phyloP scores from a whole-genome alignment of 495 filamentous ascomycete genomes.

The Xylaria nigripes region DNA sequence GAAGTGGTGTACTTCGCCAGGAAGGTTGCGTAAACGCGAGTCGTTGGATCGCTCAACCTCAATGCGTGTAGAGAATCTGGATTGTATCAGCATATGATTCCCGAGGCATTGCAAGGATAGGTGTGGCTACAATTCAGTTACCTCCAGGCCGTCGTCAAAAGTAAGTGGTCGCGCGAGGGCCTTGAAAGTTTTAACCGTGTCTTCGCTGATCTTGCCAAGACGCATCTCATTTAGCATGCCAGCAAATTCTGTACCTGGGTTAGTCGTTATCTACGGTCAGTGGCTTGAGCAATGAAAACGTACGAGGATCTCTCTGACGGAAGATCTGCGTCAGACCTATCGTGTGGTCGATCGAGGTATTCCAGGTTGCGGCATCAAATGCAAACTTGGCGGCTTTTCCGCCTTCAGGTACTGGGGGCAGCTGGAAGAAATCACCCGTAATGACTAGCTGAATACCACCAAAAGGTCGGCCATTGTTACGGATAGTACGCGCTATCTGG shows the following conservation, averaged over 20 bases:
- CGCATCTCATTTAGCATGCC: slow-evolving; percentile 97
- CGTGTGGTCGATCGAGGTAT: slow-evolving; percentile 85
- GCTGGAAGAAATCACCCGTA: slow-evolving; percentile 95
- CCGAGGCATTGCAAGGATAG: not conserved
- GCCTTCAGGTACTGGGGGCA: slow-evolving; percentile 79
- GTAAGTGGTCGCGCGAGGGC: slow-evolving; percentile 58
- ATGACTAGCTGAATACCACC: slow-evolving; percentile 94
- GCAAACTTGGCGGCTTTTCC: slow-evolving; percentile 70
- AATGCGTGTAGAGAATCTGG: slow-evolving; percentile 75
- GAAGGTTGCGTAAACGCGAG: slow-evolving; percentile 59
- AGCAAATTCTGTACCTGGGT: slow-evolving; percentile 57
- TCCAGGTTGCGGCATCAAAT: slow-evolving; percentile 88
- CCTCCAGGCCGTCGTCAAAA: slow-evolving; percentile 70
- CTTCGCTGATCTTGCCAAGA: slow-evolving; percentile 63
- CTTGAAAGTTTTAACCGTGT: slow-evolving; percentile 64
- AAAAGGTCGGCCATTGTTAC: slow-evolving; percentile 87
- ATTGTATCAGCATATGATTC: slow-evolving; percentile 18
- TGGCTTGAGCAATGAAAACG: slow-evolving; percentile 8
- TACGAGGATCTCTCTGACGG: slow-evolving; percentile 84
- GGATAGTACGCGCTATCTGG: slow-evolving; percentile 65
- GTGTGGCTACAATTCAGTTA: slow-evolving; percentile 64
- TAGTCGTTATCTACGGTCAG: slow-evolving; percentile 4
- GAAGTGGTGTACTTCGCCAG: slow-evolving; percentile 60
- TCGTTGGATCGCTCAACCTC: slow-evolving; percentile 88
- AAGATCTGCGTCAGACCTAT: slow-evolving; percentile 94